Evolutionary conservation across 2,329 filamentous ascomycete species (phyloP), one percentile per base, ranked within the genome.

Genomic region (Pochonia chlamydosporia): DNA sequence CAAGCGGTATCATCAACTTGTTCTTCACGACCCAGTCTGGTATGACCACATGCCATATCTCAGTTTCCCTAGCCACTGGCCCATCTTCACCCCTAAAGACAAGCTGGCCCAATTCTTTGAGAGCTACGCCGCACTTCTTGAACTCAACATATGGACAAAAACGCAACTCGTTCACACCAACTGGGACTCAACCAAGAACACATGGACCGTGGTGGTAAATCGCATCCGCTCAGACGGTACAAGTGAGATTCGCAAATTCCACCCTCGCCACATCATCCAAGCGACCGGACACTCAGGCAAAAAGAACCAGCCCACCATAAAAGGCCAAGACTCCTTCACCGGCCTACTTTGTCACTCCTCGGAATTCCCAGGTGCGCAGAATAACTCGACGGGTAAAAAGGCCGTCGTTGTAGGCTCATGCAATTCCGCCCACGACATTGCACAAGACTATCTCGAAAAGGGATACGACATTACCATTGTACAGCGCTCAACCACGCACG

Each of bases 401-500:
- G 83, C 79, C 0, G 65, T 87, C 1, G 76, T 89, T 0, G 71
- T 88, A 0, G 85, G 84, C 2, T 81, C 78, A 2, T 85, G 83
- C 62, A 87, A 86, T 62, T 85, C 81, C 0, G 81, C 72, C 5
- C 81, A 85, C 54, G 84, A 87, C 52, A 87, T 87, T 47, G 78
- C 81, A 0, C 82, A 86, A 48, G 81, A 87, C 51, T 86, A 75
- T 55, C 72, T 77, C 31, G 82, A 86, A 54, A 79, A 81, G 43
- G 85, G 84, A 0, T 82, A 82, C 51, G 69, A 79, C 3, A 76
- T 87, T 1, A 88, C 84, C 0, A 82, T 89, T 62, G 73, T 89
- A 0, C 85, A 89, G 63, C 75, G 85, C 3, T 81, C 77, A 1
- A 78, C 74, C 7, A 87, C 85, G 0, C 79, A 76, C 46, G 81